Conservation (phyloP, 495 filamentous ascomycete genomes). For the Penicillium coprophilum region DNA sequence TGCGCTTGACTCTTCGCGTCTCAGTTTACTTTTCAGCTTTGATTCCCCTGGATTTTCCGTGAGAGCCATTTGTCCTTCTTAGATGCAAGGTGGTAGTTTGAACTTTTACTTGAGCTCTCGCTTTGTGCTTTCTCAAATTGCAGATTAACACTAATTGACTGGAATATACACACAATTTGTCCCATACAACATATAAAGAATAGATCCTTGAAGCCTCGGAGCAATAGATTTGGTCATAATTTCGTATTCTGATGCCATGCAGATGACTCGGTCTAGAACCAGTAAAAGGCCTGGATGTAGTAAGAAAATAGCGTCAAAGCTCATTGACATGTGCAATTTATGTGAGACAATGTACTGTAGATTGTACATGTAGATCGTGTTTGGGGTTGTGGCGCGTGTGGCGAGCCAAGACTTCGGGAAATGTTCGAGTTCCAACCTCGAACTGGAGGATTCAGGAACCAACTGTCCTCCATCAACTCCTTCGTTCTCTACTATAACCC, state of each 20-base stretch:
- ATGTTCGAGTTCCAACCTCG: slow-evolving; percentile 6
- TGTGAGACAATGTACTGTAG: neutral
- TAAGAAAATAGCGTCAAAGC: neutral
- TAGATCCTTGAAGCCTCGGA: neutral
- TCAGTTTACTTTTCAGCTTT: slow-evolving; percentile 24
- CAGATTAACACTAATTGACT: slow-evolving; percentile 25
- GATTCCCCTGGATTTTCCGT: slow-evolving; percentile 23
- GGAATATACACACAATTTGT: neutral
- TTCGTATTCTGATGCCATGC: slow-evolving; percentile 18
- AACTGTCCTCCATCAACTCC: neutral
- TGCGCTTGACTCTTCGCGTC: slow-evolving; percentile 21
- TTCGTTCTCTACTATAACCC: neutral
- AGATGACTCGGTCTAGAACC: slow-evolving; percentile 9
- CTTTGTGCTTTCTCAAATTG: slow-evolving; percentile 13
- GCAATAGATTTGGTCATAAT: neutral
- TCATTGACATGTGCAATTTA: neutral
- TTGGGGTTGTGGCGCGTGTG: slow-evolving; percentile 9
- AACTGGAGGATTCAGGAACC: slow-evolving; percentile 6
- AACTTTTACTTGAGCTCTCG: slow-evolving; percentile 1
- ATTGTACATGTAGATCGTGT: neutral
- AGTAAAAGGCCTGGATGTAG: neutral
- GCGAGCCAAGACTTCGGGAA: slow-evolving; percentile 13
- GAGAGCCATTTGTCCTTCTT: slow-evolving; percentile 18
- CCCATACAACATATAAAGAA: too few relatives aligned
- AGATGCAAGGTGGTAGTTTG: slow-evolving; percentile 30